Evolutionary conservation across 2,329 filamentous ascomycete genomes (phyloP).

Genomic region (Ophiostoma perfectum): DNA sequence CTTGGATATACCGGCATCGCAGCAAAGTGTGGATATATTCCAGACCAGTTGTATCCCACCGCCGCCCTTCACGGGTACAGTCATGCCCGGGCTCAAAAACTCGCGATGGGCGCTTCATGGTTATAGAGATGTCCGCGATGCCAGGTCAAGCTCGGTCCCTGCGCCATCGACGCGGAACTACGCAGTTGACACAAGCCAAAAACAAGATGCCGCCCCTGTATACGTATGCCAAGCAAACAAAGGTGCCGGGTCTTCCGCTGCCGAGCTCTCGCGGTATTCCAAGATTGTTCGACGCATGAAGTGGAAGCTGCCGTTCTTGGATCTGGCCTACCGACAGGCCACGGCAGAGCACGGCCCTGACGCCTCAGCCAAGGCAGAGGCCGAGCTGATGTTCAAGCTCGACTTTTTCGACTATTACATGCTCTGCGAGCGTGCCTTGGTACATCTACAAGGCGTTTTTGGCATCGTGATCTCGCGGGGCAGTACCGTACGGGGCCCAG

Average conservation of each 20-base stretch:
- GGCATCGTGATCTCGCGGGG: slow-evolving; percentile 45
- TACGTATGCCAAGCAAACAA: not conserved
- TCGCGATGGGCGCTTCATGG: slow-evolving; percentile 23
- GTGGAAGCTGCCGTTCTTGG: slow-evolving; percentile 59
- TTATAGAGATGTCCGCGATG: slow-evolving; percentile 7
- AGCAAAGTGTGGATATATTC: not conserved
- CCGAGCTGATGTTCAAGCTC: slow-evolving; percentile 67
- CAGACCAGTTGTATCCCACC: not conserved
- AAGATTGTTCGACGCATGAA: slow-evolving; percentile 56
- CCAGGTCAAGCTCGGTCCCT: slow-evolving; percentile 22
- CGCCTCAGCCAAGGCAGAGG: slow-evolving; percentile 37
- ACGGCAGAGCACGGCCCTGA: slow-evolving; percentile 23
- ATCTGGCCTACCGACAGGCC: slow-evolving; percentile 51
- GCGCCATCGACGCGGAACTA: not conserved
- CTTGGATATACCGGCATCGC: not conserved
- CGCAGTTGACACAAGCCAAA: not conserved
- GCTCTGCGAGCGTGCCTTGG: slow-evolving; percentile 64
- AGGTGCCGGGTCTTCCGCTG: slow-evolving; percentile 20
- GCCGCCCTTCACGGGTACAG: not conserved
- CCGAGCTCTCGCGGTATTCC: slow-evolving; percentile 52
- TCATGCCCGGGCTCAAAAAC: slow-evolving; percentile 19
- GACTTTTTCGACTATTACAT: slow-evolving; percentile 75
- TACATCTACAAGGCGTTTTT: slow-evolving; percentile 60
- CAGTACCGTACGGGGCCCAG: not conserved
- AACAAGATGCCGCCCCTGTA: not conserved